These are phyloP conservation scores for Globisporangium sylvaticum DNA, from an alignment of 352 stramenopile genomes.

Conservation along the genomic window DNA sequence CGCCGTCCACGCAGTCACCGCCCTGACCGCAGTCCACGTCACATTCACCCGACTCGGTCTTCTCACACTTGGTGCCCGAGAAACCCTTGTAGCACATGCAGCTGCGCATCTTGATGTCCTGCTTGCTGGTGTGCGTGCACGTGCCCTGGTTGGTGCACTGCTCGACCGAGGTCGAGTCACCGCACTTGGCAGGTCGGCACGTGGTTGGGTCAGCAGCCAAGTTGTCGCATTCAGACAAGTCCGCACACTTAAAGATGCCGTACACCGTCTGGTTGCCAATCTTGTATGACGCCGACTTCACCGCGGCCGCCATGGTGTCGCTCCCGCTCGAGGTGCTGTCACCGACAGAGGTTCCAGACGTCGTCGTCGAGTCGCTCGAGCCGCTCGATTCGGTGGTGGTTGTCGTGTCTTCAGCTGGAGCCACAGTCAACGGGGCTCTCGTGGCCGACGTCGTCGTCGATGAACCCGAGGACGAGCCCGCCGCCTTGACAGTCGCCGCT, in stretches of 20 bases:
- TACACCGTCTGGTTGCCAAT: constrained; percentile 53
- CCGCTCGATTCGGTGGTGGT: constrained; percentile 2
- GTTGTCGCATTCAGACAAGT: constrained; percentile 38
- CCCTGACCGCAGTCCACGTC: constrained; percentile 51
- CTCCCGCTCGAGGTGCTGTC: constrained; percentile 15
- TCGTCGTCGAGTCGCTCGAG: background rate
- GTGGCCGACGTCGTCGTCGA: constrained; percentile 1
- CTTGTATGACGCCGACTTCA: constrained; percentile 37
- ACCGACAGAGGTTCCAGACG: constrained; percentile 16
- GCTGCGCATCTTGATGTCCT: constrained; percentile 41
- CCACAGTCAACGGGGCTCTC: constrained; percentile 8
- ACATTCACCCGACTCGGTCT: constrained; percentile 36
- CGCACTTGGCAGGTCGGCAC: constrained; percentile 32
- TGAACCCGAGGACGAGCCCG: background rate
- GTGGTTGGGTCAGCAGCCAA: constrained; percentile 31
- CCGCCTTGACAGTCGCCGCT: constrained; percentile 16
- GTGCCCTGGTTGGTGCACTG: constrained; percentile 69
- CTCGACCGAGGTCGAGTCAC: constrained; percentile 18
- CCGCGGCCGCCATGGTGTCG: constrained; percentile 14
- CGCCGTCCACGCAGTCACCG: constrained; percentile 37
- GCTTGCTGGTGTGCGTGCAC: constrained; percentile 61
- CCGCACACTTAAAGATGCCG: constrained; percentile 49
- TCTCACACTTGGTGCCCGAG: constrained; percentile 39
- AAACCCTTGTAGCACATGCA: constrained; percentile 57
- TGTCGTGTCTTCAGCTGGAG: background rate